Evolutionary conservation across 78 protist species (phyloP).

Genomic region (Isochrysis galbana): DNA sequence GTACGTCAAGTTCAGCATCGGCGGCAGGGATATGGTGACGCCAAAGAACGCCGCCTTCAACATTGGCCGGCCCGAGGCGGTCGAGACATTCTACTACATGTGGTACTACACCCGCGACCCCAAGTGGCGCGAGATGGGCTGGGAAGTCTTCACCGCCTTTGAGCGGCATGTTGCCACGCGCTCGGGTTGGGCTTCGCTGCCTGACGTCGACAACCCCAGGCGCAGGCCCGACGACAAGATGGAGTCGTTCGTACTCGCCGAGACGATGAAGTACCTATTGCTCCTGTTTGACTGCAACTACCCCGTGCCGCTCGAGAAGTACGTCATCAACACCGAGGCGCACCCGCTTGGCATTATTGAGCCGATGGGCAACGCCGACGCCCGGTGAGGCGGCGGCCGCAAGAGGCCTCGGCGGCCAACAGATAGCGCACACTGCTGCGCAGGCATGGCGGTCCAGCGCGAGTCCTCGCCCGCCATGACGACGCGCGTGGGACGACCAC

Average conservation of each 20-base stretch:
- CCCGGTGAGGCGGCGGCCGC: too few species aligned
- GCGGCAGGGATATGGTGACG: neutral
- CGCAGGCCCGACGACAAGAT: conserved; percentile 32
- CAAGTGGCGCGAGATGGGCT: conserved; percentile 64
- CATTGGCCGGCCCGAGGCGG: conserved; percentile 53
- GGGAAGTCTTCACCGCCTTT: conserved; percentile 52
- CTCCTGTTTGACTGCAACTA: neutral
- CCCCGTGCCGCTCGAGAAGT: conserved; percentile 69
- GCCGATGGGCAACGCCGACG: too few species aligned
- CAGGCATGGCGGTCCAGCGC: too few species aligned
- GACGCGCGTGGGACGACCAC: too few species aligned
- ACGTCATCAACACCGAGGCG: conserved; percentile 95
- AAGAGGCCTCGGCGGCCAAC: too few species aligned
- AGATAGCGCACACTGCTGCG: too few species aligned
- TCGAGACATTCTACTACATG: conserved; percentile 55
- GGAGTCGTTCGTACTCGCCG: conserved; percentile 48
- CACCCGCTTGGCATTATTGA: conserved; percentile 70
- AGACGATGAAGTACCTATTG: conserved; percentile 30
- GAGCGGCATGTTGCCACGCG: conserved; percentile 11
- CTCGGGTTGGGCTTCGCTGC: conserved; percentile 28
- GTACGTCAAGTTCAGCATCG: conserved; percentile 11
- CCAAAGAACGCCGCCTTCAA: neutral
- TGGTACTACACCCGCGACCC: conserved; percentile 63
- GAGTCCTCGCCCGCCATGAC: too few species aligned
- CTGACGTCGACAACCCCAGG: neutral